Evolutionary conservation across 768 basidiomycete genomes (phyloP).

Genomic region (Candolleomyces aberdarensis): DNA sequence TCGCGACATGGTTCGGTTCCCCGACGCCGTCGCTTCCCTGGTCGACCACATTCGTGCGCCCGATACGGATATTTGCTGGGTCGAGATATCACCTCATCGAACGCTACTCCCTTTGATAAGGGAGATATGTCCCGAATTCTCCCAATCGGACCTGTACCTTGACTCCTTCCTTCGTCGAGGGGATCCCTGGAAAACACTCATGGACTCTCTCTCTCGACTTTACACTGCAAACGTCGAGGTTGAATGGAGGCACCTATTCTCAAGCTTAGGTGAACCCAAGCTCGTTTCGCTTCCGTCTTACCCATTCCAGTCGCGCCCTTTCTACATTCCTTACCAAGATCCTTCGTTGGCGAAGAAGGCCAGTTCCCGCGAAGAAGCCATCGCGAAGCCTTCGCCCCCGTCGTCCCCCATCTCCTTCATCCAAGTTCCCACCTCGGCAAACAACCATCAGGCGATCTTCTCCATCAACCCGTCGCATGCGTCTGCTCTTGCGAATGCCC

Average conservation of each 20-base stretch:
- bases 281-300: slow-evolving; percentile 61
- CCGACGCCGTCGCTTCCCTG: slow-evolving; percentile 45
- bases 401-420: background rate
- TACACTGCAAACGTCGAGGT: slow-evolving; percentile 40
- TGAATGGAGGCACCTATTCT: slow-evolving; percentile 56
- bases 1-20: slow-evolving; percentile 42
- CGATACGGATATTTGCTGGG: slow-evolving; percentile 41
- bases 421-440: background rate
- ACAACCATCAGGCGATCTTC: background rate
- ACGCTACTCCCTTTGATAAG: slow-evolving; percentile 56
- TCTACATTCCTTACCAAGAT: slow-evolving; percentile 53
- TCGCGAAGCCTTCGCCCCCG: slow-evolving; percentile 9
- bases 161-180: slow-evolving; percentile 47
- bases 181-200: slow-evolving; percentile 43
- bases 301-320: slow-evolving; percentile 53
- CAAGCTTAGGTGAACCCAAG: slow-evolving; percentile 31
- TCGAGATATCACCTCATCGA: slow-evolving; percentile 68
- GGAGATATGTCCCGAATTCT: slow-evolving; percentile 30
- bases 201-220: slow-evolving; percentile 43
- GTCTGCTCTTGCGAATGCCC: background rate
- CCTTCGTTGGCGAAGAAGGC: background rate
- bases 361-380: background rate
- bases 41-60: slow-evolving; percentile 20
- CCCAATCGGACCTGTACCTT: slow-evolving; percentile 34
- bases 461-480: background rate